Percentiles rank a stretch among this genome's conserved stretches.
Conservation (phyloP, 2,329 filamentous ascomycete genomes). For the Penicillium digitatum region DNA sequence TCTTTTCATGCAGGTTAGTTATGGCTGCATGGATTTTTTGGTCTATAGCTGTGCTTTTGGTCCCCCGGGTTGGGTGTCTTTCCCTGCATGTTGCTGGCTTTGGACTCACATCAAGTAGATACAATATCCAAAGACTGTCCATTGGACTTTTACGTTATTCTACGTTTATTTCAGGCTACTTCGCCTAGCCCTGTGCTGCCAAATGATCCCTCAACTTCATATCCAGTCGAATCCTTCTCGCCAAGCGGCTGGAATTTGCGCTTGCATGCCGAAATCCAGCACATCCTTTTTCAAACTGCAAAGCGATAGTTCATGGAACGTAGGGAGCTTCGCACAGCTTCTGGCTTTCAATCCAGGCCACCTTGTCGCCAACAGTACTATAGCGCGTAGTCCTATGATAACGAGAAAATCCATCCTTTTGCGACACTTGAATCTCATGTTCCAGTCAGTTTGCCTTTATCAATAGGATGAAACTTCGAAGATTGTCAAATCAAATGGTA, state of each 20-base stretch:
- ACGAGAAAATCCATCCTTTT: not conserved
- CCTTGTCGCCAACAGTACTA: no score
- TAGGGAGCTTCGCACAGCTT: no score
- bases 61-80: slow-evolving; percentile 16
- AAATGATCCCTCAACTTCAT: not conserved
- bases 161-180: not conserved
- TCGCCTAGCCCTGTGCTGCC: no score
- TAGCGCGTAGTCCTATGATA: no score
- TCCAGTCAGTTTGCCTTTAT: not conserved
- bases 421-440: not conserved
- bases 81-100: slow-evolving; percentile 3
- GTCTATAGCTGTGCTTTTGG: slow-evolving; percentile 8
- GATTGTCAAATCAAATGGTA: not conserved
- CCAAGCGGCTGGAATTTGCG: not conserved
- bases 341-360: no score
- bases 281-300: not conserved
- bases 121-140: slow-evolving; percentile 6
- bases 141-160: not conserved
- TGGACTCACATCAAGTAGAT: not conserved
- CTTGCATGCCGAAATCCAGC: not conserved
- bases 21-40: slow-evolving; percentile 3
- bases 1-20: not conserved
- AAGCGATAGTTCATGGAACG: not conserved
- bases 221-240: not conserved
- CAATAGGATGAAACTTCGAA: not conserved